A percentile compares a stretch with the other conserved stretches of the same genome.
phyloP scores from a whole-genome alignment of 1,284 basidiomycete species.

The Sporisorium exsertum region DNA sequence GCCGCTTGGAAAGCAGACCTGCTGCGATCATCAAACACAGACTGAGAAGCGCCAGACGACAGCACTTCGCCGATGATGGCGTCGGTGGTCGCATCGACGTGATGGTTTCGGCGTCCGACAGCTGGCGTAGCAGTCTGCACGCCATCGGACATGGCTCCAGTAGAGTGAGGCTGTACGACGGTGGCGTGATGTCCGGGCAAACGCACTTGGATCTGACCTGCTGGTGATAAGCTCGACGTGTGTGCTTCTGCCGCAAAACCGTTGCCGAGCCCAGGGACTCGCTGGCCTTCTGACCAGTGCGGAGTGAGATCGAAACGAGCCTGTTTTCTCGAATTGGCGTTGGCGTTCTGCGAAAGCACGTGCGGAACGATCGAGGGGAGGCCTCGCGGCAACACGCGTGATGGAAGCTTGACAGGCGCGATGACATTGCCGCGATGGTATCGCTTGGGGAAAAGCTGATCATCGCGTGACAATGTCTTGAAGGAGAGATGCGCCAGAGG shows the following conservation, averaged over 20 bases:
- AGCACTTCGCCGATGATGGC: conserved; percentile 50
- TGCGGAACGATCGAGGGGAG: conserved; percentile 29
- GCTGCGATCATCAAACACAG: conserved; percentile 35
- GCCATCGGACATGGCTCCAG: conserved; percentile 7
- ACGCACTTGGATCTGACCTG: conserved; percentile 40
- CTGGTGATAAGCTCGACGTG: conserved; percentile 14
- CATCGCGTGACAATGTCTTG: conserved; percentile 59
- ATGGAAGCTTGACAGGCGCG: conserved; percentile 52
- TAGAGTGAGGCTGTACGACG: conserved; percentile 29
- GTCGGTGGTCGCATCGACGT: conserved; percentile 38
- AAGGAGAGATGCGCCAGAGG: conserved; percentile 49
- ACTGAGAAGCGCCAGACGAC: conserved; percentile 25
- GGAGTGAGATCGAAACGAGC: conserved; percentile 51
- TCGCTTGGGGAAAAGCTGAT: conserved; percentile 61
- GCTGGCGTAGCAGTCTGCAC: conserved; percentile 16
- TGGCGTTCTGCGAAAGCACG: conserved; percentile 3
- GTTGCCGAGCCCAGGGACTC: conserved; percentile 4
- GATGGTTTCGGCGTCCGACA: conserved; percentile 7
- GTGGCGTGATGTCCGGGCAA: conserved; percentile 42
- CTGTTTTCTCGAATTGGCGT: conserved; percentile 31
- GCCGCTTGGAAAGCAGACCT: conserved; percentile 23
- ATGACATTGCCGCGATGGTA: conserved; percentile 57
- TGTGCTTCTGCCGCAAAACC: conserved; percentile 5
- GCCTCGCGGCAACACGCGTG: conserved; percentile 34
- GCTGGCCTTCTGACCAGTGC: conserved; percentile 31